phyloP scores from a whole-genome alignment of 805 yeast species.

The Monosporozyma servazzii region DNA sequence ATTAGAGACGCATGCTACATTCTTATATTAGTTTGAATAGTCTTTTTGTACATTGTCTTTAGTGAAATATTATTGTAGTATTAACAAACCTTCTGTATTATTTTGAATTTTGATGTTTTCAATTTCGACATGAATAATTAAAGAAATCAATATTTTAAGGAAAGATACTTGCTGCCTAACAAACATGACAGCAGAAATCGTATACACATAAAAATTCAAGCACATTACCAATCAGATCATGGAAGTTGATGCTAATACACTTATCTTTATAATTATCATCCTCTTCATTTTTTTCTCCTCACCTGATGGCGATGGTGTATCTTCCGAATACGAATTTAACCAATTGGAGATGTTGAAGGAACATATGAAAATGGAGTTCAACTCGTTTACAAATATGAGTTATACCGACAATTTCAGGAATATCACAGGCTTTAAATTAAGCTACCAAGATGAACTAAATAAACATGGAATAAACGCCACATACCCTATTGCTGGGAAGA shows the following conservation, averaged over 20 bases:
- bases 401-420: constrained; percentile 54
- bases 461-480: constrained; percentile 38
- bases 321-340: constrained; percentile 31
- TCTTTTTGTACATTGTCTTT: not conserved
- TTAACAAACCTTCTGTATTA: not conserved
- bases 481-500: constrained; percentile 47
- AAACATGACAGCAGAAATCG: not conserved
- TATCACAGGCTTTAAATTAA: constrained; percentile 60
- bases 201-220: not conserved
- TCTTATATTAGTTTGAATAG: not conserved
- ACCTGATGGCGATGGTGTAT: constrained; percentile 28
- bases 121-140: not conserved
- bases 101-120: not conserved
- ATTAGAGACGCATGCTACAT: not conserved
- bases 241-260: constrained; percentile 29
- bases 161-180: not conserved
- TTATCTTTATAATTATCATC: constrained; percentile 23
- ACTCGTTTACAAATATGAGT: constrained; percentile 33
- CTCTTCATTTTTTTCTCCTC: constrained; percentile 27
- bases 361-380: constrained; percentile 28
- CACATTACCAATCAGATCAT: constrained; percentile 12
- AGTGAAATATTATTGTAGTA: not conserved
- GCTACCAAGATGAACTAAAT: constrained; percentile 49
- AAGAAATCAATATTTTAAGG: not conserved
- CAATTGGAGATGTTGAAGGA: constrained; percentile 33